Evolutionary conservation across 192 early-diverging fungal genomes (phyloP).

Genomic region (Phlyctochytrium arcticum): DNA sequence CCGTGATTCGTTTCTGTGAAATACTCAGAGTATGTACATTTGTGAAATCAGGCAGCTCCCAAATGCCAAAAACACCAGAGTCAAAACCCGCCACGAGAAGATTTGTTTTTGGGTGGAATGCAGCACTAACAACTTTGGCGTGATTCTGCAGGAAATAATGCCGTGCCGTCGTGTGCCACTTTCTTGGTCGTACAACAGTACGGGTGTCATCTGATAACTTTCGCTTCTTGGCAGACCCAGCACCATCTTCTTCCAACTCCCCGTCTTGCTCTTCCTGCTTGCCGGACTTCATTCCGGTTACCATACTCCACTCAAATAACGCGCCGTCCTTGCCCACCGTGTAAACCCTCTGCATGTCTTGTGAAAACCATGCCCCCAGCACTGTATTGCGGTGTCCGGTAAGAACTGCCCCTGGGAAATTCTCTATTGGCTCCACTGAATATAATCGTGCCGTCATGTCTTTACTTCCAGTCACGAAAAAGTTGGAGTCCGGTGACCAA

Average conservation of each 20-base stretch:
- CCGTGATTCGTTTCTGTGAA: constrained; percentile 86
- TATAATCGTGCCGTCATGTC: constrained; percentile 81
- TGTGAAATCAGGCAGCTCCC: constrained; percentile 92
- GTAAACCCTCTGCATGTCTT: constrained; percentile 68
- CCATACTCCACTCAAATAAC: constrained; percentile 70
- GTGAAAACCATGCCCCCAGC: constrained; percentile 78
- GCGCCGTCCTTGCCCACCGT: constrained; percentile 87
- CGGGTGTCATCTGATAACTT: background rate
- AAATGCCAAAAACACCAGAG: constrained; percentile 95
- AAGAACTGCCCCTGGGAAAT: constrained; percentile 68
- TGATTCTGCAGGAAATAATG: constrained; percentile 81
- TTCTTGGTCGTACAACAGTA: background rate
- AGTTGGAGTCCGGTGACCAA: constrained; percentile 86
- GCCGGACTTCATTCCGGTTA: too few species aligned
- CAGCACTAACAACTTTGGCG: constrained; percentile 72
- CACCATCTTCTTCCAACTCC: constrained; percentile 47
- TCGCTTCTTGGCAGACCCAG: constrained; percentile 8
- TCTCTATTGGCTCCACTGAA: constrained; percentile 65
- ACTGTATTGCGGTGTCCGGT: constrained; percentile 83
- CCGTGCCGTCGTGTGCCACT: constrained; percentile 19
- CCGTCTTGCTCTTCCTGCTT: constrained; percentile 30
- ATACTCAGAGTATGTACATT: constrained; percentile 96
- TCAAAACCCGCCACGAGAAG: constrained; percentile 88
- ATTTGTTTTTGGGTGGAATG: constrained; percentile 67
- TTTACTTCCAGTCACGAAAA: constrained; percentile 60